Base-by-base conservation (phyloP, 805 yeast species). In the Candida caryicola region DNA sequence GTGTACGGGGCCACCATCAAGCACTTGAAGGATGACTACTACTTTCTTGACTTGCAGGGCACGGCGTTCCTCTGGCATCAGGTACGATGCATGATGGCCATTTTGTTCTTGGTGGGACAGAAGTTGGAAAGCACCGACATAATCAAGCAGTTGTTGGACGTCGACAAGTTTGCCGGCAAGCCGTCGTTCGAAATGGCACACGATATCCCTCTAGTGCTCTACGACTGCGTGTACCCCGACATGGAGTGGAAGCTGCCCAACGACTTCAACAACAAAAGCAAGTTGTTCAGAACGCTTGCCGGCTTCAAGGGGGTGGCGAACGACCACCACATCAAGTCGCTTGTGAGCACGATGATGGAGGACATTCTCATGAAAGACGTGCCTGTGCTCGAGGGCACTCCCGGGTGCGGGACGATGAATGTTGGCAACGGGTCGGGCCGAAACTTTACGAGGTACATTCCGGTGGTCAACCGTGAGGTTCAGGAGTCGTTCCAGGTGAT, bases 21-120 rank as follows among this genome's bases (percentile, higher is more conserved):
- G 9, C 62, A 51, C 15, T 47, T 55, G 8, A 49, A 57, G 38
- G 66, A 69, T 23, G 77, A 74, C 4, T 69, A 76, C 38, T 85
- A 71, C 52, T 82, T 81, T 40, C 79, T 91, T 57, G 89, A 88
- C 55, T 64, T 93, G 37, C 71, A 76, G 45, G 99, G 99, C 0
- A 70, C 85, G 1, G 99, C 98, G 6, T 93, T 93, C 50, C 63
- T 93, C 39, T 93, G 98, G 98, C 98, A 93, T 58, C 99, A 93
- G 61, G 99, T 93, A 14, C 76, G 99, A 41, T 89, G 95, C 49
- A 93, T 93, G 93, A 77, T 89, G 66, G 96, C 95, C 0, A 69
- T 85, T 8, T 58, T 93, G 39, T 77, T 93, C 37, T 61, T 84
- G 17, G 80, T 89, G 5, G 99, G 96, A 0, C 95, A 89, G 59